Evolutionary conservation across 345 rosid genomes (phyloP).

Genomic region (Populus deltoides): DNA sequence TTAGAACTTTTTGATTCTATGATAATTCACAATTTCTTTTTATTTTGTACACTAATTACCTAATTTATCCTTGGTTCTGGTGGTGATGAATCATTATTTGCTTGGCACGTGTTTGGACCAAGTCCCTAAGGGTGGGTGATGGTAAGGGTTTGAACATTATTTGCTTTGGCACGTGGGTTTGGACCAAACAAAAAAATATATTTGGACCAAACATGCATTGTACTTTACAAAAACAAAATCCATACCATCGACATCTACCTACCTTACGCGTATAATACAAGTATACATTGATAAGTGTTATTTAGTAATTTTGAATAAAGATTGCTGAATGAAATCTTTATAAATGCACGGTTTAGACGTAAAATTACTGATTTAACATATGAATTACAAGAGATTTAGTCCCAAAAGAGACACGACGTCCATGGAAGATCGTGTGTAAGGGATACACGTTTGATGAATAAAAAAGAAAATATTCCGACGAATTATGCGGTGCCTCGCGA

Average conservation of each 20-base stretch:
- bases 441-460: not conserved
- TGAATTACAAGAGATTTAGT: not conserved
- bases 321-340: not conserved
- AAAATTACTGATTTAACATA: no score
- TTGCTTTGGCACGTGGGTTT: no score
- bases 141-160: no score
- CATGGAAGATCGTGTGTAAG: not conserved
- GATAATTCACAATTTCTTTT: no score
- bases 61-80: no score
- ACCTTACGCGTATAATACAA: no score
- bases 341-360: not conserved
- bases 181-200: not conserved
- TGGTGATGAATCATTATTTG: not conserved
- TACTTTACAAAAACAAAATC: not conserved
- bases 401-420: not conserved
- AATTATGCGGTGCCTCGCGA: slow-evolving; percentile 29
- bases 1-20: no score
- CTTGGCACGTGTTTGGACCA: slow-evolving; percentile 7
- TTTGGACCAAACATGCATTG: not conserved
- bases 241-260: not conserved
- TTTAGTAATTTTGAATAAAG: not conserved
- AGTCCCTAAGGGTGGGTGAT: no score
- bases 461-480: not conserved
- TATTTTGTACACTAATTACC: no score
- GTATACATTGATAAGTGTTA: no score